Percentiles rank a stretch among this genome's conserved stretches.
Evolutionary conservation across 2,329 filamentous ascomycete species (phyloP).

Genomic region (Aspergillus calidoustus): DNA sequence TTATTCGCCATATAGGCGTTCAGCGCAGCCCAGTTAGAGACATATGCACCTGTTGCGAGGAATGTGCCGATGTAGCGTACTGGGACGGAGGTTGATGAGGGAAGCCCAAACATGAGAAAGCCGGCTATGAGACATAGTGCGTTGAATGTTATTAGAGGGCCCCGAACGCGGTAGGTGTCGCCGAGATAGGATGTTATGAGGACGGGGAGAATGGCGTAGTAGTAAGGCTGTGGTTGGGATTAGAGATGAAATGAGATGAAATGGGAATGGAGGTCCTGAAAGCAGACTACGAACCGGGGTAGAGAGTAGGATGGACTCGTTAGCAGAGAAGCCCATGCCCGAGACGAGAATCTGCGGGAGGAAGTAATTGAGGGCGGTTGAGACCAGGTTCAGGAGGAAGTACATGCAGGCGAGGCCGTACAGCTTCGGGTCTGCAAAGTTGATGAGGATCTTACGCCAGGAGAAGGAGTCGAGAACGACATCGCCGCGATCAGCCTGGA

Average conservation of each 20-base stretch:
- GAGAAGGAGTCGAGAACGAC: slow-evolving; percentile 61
- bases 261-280: neutral
- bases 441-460: slow-evolving; percentile 58
- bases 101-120: slow-evolving; percentile 69
- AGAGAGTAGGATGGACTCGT: slow-evolving; percentile 64
- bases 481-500: slow-evolving; percentile 66
- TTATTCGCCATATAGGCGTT: slow-evolving; percentile 68
- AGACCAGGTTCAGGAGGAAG: slow-evolving; percentile 70
- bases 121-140: slow-evolving; percentile 64
- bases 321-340: slow-evolving; percentile 60
- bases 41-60: slow-evolving; percentile 69
- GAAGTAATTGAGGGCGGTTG: slow-evolving; percentile 68
- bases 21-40: slow-evolving; percentile 71
- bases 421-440: slow-evolving; percentile 64
- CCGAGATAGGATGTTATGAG: slow-evolving; percentile 66
- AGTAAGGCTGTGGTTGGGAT: slow-evolving; percentile 57
- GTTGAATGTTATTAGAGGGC: slow-evolving; percentile 69
- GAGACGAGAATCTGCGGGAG: slow-evolving; percentile 62
- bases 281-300: slow-evolving; percentile 52
- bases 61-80: slow-evolving; percentile 69
- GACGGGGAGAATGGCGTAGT: slow-evolving; percentile 68
- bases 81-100: slow-evolving; percentile 55
- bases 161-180: slow-evolving; percentile 64
- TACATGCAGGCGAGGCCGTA: slow-evolving; percentile 69
- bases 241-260: neutral